These are phyloP conservation scores for Aspergillus carbonarius DNA, from an alignment of 2,329 filamentous ascomycete genomes.

Conservation along the genomic window DNA sequence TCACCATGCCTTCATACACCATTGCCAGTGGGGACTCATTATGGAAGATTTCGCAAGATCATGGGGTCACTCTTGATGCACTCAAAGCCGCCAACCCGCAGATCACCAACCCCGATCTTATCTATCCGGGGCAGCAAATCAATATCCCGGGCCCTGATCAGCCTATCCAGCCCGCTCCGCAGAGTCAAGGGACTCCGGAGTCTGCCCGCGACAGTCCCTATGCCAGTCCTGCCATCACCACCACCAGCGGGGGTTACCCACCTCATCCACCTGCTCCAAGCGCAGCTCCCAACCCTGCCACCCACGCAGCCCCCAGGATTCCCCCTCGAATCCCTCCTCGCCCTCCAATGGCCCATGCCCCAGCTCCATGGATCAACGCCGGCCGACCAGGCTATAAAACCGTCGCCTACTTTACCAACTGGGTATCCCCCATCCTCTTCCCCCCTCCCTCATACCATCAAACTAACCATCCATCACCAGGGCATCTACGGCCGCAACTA, in stretches of 20 bases:
- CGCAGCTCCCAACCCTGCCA: not conserved
- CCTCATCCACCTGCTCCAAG: not conserved
- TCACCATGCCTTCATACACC: constrained; percentile 3
- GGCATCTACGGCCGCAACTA: constrained; percentile 85
- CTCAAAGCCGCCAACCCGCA: constrained; percentile 11
- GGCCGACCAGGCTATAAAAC: constrained; percentile 13
- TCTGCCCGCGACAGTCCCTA: not conserved
- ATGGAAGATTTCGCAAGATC: constrained; percentile 7
- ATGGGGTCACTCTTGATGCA: constrained; percentile 4
- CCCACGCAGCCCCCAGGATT: not conserved
- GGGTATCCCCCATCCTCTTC: constrained; percentile 29
- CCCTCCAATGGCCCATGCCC: not conserved
- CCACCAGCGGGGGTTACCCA: not conserved
- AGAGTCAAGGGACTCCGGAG: not conserved
- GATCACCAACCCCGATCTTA: constrained; percentile 10
- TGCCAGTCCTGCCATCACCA: not conserved
- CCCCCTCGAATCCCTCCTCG: not conserved
- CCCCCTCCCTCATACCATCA: not conserved
- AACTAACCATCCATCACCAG: constrained; percentile 40
- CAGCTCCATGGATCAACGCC: not conserved
- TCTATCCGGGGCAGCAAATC: constrained; percentile 4
- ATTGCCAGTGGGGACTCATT: constrained; percentile 7
- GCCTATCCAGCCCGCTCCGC: not conserved
- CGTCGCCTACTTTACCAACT: constrained; percentile 48
- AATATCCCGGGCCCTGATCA: not conserved